Evolutionary conservation across 192 early-diverging fungal species (phyloP), one percentile per base, ranked within the genome.

Genomic region (Lunasporangiospora selenospora): DNA sequence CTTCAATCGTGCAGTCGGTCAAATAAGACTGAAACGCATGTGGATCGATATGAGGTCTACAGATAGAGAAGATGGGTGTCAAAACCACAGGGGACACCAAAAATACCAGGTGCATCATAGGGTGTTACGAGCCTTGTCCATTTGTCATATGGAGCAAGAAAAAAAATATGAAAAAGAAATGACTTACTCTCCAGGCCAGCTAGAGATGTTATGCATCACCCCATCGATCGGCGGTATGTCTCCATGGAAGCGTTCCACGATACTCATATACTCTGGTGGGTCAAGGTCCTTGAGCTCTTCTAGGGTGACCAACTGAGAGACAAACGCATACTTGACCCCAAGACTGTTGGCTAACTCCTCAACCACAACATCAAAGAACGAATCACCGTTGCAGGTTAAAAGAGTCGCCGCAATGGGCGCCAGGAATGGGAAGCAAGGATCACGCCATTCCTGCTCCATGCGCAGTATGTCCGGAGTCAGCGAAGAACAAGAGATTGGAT

Each of bases 201-300:
- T 73, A 16, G 69, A 62, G 34, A 73, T 73, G 43, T 63, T 73
- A 19, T 73, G 69, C 69, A 73, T 73, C 23, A 73, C 69, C 15
- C 69, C 69, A 26, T 73, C 69, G 18, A 73, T 37, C 1, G 60
- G 69, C 29, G 69, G 69, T 9, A 73, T 45, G 3, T 63, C 29
- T 13, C 69, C 69, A 12, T 55, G 60, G 58, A 73, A 73, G 24
- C 63, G 69, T 1, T 73, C 69, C 13, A 73, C 63, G 42, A 73
- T 19, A 37, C 58, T 73, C 48, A 51, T 46, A 30, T 73, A 73
- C 43, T 73, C 69, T 27, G 69, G 56, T 0, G 69, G 69, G 31
- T 73, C 69, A 46, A 73, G 31, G 33, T 73, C 69, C 49, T 73
- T 73, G 54, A 73, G 69, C 29, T 73, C 69, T 0, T 73, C 69